Base-by-base conservation (phyloP, 345 rosid genomes). In the Citrus mangshanensis region DNA sequence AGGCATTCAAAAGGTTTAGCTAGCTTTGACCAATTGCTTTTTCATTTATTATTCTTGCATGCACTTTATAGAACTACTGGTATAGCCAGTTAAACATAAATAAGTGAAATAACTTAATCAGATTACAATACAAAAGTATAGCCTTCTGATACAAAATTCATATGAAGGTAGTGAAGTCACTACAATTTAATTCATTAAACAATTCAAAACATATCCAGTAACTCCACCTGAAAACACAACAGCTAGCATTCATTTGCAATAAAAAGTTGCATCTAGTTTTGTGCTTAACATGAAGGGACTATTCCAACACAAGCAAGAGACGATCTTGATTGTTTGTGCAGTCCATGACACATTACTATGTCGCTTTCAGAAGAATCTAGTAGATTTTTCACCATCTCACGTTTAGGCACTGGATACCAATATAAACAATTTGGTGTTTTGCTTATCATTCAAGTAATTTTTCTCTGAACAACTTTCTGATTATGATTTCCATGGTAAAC, bases 1-100 rank as follows among this genome's bases (percentile, higher is more conserved):
- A 40, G 25, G 72, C 21, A 65, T 76, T 25, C 34, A 68, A 51
- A 72, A 54, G 82, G 77, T 55, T 72, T 30, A 62, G 64, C 65
- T 51, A 55, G 73, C 65, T 75, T 63, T 74, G 42, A 55, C 40
- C 71, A 72, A 46, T 68, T 28, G n/a, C 49, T 22, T 34, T 38
- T 19, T 49, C 24, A 30, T 65, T 68, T 68, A 5, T 13, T 64
- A 70, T 24, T 75, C 58, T 32, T 35, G 28, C 6, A 64, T 49
- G 73, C 59, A 46, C 37, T 27, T 19, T 19, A 76, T 19, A n/a
- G 60, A 76, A 77, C 58, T 55, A 79, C 10, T 6, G 59, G 18
- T 2, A n/a, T 34, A 49, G 32, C 51, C 18, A 38, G 51, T 68
- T 68, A 68, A 68, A 68, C 73, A 40, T 13, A 42, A 24, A 25